phyloP scores from a whole-genome alignment of 441 rosid species.

The Mallotus repandus region DNA sequence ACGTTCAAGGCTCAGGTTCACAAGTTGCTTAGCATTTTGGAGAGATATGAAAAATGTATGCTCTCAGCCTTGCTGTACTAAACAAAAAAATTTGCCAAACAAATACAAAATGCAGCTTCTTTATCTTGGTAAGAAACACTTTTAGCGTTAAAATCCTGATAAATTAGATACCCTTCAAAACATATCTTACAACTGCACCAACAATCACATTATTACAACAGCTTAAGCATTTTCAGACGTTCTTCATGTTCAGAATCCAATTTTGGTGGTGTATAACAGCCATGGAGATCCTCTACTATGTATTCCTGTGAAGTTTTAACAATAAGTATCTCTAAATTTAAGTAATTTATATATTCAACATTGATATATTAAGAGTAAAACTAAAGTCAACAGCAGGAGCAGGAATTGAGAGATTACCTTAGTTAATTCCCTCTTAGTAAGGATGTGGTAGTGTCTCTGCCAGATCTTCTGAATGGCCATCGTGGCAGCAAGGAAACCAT shows the following conservation, averaged over 20 bases:
- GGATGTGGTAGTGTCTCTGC: slow-evolving; percentile 96
- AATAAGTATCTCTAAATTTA: slow-evolving; percentile 1
- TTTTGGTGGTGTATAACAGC: slow-evolving; percentile 76
- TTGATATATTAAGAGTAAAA: too few relatives aligned
- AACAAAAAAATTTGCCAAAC: slow-evolving; percentile 5
- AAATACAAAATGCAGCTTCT: slow-evolving; percentile 1
- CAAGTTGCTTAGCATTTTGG: not conserved
- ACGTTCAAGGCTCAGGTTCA: not conserved
- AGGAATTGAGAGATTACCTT: slow-evolving; percentile 38
- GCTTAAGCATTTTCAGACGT: slow-evolving; percentile 74
- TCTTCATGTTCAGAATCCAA: slow-evolving; percentile 78
- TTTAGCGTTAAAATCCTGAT: not conserved
- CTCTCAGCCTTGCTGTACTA: not conserved
- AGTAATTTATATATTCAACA: too few relatives aligned
- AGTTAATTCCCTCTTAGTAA: slow-evolving; percentile 86
- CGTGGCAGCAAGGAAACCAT: slow-evolving; percentile 95
- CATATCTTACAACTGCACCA: not conserved
- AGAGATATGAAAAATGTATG: not conserved
- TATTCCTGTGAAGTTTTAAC: slow-evolving; percentile 50
- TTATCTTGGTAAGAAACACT: not conserved
- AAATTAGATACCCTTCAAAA: not conserved
- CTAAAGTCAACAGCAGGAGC: too few relatives aligned
- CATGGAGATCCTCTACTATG: slow-evolving; percentile 87
- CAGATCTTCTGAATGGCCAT: slow-evolving; percentile 94
- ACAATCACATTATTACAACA: slow-evolving; percentile 40